Percentiles rank a stretch among this genome's conserved stretches.
Conservation (phyloP, 1,284 basidiomycete genomes). For the Psilocybe mexicana region DNA sequence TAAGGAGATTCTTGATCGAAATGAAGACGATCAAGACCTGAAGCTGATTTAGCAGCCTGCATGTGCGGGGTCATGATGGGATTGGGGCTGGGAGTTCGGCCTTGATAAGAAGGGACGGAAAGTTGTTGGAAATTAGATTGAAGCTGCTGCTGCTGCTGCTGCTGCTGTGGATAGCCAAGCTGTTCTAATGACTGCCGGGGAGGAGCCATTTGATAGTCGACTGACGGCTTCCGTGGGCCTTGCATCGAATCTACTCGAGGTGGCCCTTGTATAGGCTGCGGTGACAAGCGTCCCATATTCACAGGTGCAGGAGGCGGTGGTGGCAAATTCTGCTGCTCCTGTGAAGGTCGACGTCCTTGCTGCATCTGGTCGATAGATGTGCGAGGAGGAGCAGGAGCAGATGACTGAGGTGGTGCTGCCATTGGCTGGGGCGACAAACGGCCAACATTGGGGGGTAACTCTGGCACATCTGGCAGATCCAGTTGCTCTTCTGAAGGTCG, state of each 20-base stretch:
- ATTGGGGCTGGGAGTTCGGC: slow-evolving; percentile 24
- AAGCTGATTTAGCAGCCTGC: slow-evolving; percentile 31
- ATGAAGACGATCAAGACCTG: slow-evolving; percentile 45
- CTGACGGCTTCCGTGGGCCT: slow-evolving; percentile 11
- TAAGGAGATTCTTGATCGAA: slow-evolving; percentile 71
- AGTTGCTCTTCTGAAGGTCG: slow-evolving; percentile 41
- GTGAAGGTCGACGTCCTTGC: slow-evolving; percentile 15
- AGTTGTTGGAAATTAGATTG: slow-evolving; percentile 15
- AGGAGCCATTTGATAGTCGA: slow-evolving; percentile 6
- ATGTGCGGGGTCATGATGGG: slow-evolving; percentile 39
- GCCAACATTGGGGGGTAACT: slow-evolving; percentile 20
- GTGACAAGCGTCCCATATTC: slow-evolving; percentile 15
- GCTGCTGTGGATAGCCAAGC: neutral
- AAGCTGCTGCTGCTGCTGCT: neutral
- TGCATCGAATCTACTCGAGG: slow-evolving; percentile 10
- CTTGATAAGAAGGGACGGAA: slow-evolving; percentile 23
- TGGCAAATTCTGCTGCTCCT: slow-evolving; percentile 13
- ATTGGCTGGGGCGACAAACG: slow-evolving; percentile 15
- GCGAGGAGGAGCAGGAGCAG: slow-evolving; percentile 3
- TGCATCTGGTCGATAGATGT: slow-evolving; percentile 23
- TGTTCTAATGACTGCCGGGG: neutral
- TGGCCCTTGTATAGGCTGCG: slow-evolving; percentile 11
- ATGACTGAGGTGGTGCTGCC: neutral
- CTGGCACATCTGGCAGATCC: slow-evolving; percentile 38
- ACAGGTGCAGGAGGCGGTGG: slow-evolving; percentile 14